These are phyloP conservation scores for Moricandia arvensis DNA, from an alignment of 345 rosid genomes.

Conservation along the genomic window DNA sequence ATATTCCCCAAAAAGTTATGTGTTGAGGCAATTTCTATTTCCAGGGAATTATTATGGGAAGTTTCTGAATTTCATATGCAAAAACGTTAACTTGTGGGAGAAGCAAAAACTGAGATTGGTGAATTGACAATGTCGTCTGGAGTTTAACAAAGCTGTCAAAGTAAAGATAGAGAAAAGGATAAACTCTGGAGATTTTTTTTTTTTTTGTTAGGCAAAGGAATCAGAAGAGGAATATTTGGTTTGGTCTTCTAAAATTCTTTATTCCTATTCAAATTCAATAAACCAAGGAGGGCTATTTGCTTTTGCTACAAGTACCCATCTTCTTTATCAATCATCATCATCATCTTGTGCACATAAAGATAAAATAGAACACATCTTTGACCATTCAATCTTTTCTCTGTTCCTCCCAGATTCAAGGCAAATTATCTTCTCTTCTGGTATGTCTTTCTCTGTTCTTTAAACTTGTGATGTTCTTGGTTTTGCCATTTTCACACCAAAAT, in stretches of 20 bases:
- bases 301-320: not conserved
- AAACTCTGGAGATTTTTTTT: not conserved
- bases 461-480: not conserved
- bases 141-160: not conserved
- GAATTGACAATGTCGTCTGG: slow-evolving; percentile 13
- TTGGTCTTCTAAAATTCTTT: slow-evolving; percentile 6
- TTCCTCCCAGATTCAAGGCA: not conserved
- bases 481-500: not conserved
- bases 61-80: not conserved
- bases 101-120: slow-evolving; percentile 3
- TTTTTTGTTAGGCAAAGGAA: not conserved
- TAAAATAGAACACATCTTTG: not conserved
- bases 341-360: slow-evolving; percentile 10
- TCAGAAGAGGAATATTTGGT: slow-evolving; percentile 17
- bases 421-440: not conserved
- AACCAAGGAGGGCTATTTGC: not conserved
- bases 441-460: not conserved
- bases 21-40: not conserved
- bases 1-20: slow-evolving; percentile 5
- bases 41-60: not conserved
- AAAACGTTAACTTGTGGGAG: slow-evolving; percentile 19
- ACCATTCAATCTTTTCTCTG: slow-evolving; percentile 16
- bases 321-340: slow-evolving; percentile 8
- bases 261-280: not conserved
- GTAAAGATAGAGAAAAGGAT: slow-evolving; percentile 9